Percentiles rank a stretch among this genome's conserved stretches.
Conservation (phyloP, 805 yeast species). For the Kodamaea kaohsiungensis region DNA sequence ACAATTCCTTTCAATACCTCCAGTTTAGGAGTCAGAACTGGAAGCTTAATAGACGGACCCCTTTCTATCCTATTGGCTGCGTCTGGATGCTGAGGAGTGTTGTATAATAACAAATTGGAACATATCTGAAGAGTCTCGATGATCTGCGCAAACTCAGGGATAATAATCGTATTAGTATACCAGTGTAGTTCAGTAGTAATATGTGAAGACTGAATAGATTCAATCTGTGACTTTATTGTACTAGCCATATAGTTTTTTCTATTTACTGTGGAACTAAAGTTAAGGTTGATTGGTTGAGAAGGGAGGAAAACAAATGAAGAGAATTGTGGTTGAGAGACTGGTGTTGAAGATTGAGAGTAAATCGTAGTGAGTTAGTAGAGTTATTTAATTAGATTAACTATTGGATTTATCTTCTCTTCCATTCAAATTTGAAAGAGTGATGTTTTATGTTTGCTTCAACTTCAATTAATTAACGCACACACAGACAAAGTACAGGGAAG, state of each 20-base stretch:
- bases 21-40: slow-evolving; percentile 55
- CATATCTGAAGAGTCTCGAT: slow-evolving; percentile 41
- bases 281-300: not conserved
- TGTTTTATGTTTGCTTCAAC: no score
- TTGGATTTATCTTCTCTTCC: no score
- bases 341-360: no score
- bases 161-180: slow-evolving; percentile 24
- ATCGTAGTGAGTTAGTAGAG: no score
- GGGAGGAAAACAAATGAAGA: no score
- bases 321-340: no score
- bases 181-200: slow-evolving; percentile 35
- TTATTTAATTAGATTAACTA: no score
- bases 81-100: slow-evolving; percentile 38
- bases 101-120: slow-evolving; percentile 36
- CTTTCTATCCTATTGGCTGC: slow-evolving; percentile 24
- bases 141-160: slow-evolving; percentile 33
- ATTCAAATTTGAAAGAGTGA: no score
- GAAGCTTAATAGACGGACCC: slow-evolving; percentile 52
- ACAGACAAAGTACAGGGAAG: no score
- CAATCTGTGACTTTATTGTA: not conserved
- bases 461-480: no score
- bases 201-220: slow-evolving; percentile 8
- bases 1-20: slow-evolving; percentile 63
- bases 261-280: no score
- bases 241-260: not conserved